Evolutionary conservation across 2,329 filamentous ascomycete genomes (phyloP).

Genomic region (Phialemonium atrogriseum): DNA sequence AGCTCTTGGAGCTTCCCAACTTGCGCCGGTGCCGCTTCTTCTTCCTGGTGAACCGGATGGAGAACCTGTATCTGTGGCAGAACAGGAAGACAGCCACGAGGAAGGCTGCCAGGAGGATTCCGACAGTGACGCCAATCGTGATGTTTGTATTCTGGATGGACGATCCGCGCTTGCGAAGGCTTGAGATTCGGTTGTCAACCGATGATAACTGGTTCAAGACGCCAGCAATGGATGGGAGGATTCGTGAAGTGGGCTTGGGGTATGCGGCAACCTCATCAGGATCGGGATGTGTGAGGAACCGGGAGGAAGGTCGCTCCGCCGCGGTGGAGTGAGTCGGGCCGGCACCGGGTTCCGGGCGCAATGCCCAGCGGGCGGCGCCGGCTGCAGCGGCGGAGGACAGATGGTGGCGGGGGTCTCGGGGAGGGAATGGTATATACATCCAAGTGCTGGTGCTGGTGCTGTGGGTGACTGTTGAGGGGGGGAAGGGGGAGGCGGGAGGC

Average conservation of each 20-base stretch:
- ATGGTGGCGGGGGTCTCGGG: not conserved
- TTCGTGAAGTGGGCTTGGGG: no score
- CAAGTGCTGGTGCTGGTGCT: not conserved
- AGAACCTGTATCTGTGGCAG: constrained; percentile 29
- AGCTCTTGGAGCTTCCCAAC: constrained; percentile 23
- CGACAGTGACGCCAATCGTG: constrained; percentile 34
- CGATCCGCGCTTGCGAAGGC: constrained; percentile 7
- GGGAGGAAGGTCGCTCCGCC: not conserved
- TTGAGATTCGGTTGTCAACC: not conserved
- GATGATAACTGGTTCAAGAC: not conserved
- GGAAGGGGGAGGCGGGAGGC: no score
- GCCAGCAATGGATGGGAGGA: not conserved
- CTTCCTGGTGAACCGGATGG: constrained; percentile 24
- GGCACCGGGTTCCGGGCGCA: not conserved
- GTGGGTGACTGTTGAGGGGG: not conserved
- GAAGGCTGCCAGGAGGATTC: constrained; percentile 30
- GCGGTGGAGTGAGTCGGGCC: not conserved
- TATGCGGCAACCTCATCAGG: no score
- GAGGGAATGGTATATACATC: constrained; percentile 6
- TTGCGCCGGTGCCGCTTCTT: constrained; percentile 15
- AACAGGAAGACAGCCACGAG: constrained; percentile 27
- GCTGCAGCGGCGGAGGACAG: not conserved
- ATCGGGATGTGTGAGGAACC: no score
- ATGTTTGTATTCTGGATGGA: constrained; percentile 25
- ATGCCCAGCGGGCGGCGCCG: not conserved